Conservation (phyloP, 495 filamentous ascomycete species). For the Penicillium canescens region DNA sequence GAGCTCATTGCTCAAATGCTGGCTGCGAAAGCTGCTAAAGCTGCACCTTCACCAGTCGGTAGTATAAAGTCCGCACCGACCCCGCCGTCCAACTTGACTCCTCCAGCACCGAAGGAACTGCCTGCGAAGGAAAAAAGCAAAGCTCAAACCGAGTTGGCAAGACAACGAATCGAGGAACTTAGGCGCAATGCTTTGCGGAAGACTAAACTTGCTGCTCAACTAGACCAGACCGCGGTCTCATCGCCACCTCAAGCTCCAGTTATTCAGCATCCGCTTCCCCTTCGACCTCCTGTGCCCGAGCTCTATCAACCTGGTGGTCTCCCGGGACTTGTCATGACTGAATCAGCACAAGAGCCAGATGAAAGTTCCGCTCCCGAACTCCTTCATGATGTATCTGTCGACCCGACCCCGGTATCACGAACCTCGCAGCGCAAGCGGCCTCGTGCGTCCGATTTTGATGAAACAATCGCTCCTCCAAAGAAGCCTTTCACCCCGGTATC, state of each 20-base stretch:
- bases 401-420: constrained; percentile 28
- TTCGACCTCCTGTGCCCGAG: constrained; percentile 41
- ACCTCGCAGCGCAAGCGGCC: constrained; percentile 69
- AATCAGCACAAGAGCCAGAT: constrained; percentile 14
- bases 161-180: constrained; percentile 53
- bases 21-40: constrained; percentile 54
- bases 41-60: constrained; percentile 19
- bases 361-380: constrained; percentile 7
- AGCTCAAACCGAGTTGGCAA: constrained; percentile 54
- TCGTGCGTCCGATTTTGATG: constrained; percentile 79
- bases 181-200: constrained; percentile 43
- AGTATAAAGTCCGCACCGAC: constrained; percentile 6
- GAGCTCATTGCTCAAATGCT: constrained; percentile 74
- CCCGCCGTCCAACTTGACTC: constrained; percentile 11
- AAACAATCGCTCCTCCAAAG: constrained; percentile 53
- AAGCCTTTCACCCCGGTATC: constrained; percentile 56
- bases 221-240: not conserved
- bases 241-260: constrained; percentile 5
- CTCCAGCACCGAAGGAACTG: constrained; percentile 21
- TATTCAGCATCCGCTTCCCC: constrained; percentile 44
- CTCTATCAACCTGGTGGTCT: constrained; percentile 34
- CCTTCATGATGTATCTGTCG: constrained; percentile 13
- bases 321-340: constrained; percentile 55
- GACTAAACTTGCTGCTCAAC: constrained; percentile 22
- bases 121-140: constrained; percentile 53